Base-by-base conservation (phyloP, 495 filamentous ascomycete genomes). In the Extremus antarcticus region DNA sequence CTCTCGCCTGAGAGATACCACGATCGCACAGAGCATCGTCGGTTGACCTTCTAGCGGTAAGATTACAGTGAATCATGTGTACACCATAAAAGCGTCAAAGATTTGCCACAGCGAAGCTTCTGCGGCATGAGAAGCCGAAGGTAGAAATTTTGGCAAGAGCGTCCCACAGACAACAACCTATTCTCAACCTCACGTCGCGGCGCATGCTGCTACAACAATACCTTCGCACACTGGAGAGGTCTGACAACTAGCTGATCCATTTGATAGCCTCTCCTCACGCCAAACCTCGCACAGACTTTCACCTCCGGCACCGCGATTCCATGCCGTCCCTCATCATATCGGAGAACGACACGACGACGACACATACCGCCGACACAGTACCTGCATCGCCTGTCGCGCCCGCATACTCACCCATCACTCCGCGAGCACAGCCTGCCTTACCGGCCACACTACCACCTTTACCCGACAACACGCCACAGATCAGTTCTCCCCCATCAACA, bases 371-470 rank as follows among this genome's bases (percentile, higher is more conserved):
- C 41, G 13, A 17, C 22, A 1, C 47, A 45, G 20, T 13, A 45
- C 20, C 25, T 20, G 20, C 19, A 9, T 54, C 54, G 10, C 54
- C 58, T 20, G 22, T 50, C 7, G 55, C 55, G 16, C 59, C 59
- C 19, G 55, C 46, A 9, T 62, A 54, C 51, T 49, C 40, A 19
- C 59, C 59, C 2, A 57, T 62, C 50, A 62, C 59, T 4, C 59
- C 59, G 24, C 57, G 54, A 52, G 55, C 52, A 45, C 55, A 54
- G 51, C 59, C 59, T 10, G 49, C 41, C 0, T 40, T 62, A 13
- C 58, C 54, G 2, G 57, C 46, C 11, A 40, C 13, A 8, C 8
- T 24, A 1, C 40, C 47, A 8, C 23, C 23, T 10, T n/a, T n/a
- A n/a, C n/a, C n/a, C n/a, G n/a, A n/a, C n/a, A n/a, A n/a, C n/a